Percentiles rank a stretch among this genome's conserved stretches.
These are phyloP conservation scores for Termitomyces sp. DNA, from an alignment of 768 basidiomycete species.

Conservation along the genomic window DNA sequence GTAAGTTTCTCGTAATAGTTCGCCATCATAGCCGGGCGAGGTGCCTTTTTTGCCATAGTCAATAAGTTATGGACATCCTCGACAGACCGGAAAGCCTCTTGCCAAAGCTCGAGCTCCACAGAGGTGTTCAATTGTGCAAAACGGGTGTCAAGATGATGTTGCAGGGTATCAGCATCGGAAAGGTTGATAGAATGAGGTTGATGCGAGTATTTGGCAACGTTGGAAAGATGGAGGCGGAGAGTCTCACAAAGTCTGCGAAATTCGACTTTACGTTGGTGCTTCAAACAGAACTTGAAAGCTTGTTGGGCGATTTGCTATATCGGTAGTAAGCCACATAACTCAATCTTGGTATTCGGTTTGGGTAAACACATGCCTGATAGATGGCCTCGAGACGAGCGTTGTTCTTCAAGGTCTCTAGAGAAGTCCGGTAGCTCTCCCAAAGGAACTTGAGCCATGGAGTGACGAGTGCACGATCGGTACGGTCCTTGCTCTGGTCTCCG, in stretches of 20 bases:
- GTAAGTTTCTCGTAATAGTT: conserved; percentile 98
- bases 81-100: conserved; percentile 96
- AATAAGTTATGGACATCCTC: conserved; percentile 97
- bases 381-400: conserved; percentile 89
- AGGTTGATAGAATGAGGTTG: conserved; percentile 95
- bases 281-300: conserved; percentile 95
- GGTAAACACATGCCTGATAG: conserved; percentile 68
- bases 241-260: conserved; percentile 97
- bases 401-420: conserved; percentile 92
- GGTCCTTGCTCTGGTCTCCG: conserved; percentile 85
- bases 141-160: conserved; percentile 93
- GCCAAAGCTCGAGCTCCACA: conserved; percentile 98
- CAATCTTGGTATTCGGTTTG: not conserved
- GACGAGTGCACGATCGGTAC: conserved; percentile 91
- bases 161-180: conserved; percentile 89
- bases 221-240: conserved; percentile 88
- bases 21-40: conserved; percentile 95
- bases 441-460: conserved; percentile 97
- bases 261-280: conserved; percentile 91
- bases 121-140: conserved; percentile 96
- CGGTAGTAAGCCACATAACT: not conserved
- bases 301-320: conserved; percentile 88
- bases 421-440: conserved; percentile 98
- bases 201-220: conserved; percentile 92
- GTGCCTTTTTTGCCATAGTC: conserved; percentile 88